Evolutionary conservation across 2,329 filamentous ascomycete genomes (phyloP), one percentile per base, ranked within the genome.

Genomic region (Fusarium devonianum): DNA sequence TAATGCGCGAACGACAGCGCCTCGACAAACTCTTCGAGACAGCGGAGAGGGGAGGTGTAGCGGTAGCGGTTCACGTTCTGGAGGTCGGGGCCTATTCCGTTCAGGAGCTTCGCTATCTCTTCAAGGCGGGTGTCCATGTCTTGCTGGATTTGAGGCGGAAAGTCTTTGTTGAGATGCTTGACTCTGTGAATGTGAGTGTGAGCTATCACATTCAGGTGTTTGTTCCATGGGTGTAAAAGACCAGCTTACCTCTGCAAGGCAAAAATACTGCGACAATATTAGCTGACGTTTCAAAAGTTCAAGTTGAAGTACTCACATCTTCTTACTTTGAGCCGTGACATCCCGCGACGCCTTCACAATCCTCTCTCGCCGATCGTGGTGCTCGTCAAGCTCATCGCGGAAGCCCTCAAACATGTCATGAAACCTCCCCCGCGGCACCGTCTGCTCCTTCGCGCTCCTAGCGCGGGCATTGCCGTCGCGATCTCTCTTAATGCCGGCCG

Each of bases 11-110:
- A 97, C 1, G 89, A 88, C 19, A 95, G 77, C 0, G 93, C 92
- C 75, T 99, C 94, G 71, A 97, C 89, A 67, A 91, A 94, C 73
- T 99, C 94, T 73, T 99, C 94, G 40, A 96, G 85, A 37, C 92
- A 93, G 16, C 88, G 89, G 58, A 97, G 86, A 42, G 92, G 85
- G 45, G 83, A 79, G 39, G 84, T 81, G 73, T 97, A 99, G 48
- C 94, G 88, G 73, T 90, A 85, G 7, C 88, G 83, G 71, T 96
- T 94, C 63, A 93, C 79, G 28, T 86, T 86, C 61, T 87, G 81
- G 5, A 97, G 78, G 58, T 97, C 93, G 1, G 82, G 77, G 13
- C 85, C 81, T 44, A 97, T 83, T 29, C 78, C 74, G 4, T 76
- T 73, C 53, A 96, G 89, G 11, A 89, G 85, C 26, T 77, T 80